Percentiles rank a stretch among this genome's conserved stretches.
Conservation (phyloP, 257 asterid species). For the Anisodus acutangulus region DNA sequence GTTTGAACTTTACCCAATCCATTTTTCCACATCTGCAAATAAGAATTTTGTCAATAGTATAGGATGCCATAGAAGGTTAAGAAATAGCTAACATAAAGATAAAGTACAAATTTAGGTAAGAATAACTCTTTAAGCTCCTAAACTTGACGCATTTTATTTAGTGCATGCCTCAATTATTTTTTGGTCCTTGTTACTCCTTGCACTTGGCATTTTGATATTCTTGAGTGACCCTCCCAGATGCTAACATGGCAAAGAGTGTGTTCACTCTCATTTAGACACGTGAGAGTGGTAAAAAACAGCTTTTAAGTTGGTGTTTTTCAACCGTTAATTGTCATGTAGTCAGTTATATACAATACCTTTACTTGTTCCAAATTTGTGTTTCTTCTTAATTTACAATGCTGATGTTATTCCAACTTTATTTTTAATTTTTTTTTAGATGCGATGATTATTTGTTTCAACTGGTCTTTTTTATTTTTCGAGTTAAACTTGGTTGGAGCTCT, state of each 20-base stretch:
- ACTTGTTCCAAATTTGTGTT: neutral
- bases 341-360: neutral
- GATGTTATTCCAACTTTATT: too few species aligned
- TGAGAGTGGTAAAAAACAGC: neutral
- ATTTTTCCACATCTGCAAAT: constrained; percentile 29
- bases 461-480: too few species aligned
- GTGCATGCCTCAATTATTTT: too few species aligned
- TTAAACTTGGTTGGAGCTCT: too few species aligned
- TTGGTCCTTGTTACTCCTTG: neutral
- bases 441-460: neutral
- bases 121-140: neutral
- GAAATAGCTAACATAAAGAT: neutral
- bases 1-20: neutral
- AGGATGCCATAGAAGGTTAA: constrained; percentile 1
- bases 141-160: neutral
- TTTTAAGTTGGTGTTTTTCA: neutral
- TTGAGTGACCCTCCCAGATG: neutral
- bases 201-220: neutral
- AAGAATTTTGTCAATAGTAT: constrained; percentile 10
- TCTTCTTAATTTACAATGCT: neutral
- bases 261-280: neutral
- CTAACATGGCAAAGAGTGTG: neutral
- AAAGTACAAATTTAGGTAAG: neutral
- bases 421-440: too few species aligned
- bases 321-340: neutral